Base-by-base conservation (phyloP, 2,329 filamentous ascomycete species). In the Boeremia exigua region DNA sequence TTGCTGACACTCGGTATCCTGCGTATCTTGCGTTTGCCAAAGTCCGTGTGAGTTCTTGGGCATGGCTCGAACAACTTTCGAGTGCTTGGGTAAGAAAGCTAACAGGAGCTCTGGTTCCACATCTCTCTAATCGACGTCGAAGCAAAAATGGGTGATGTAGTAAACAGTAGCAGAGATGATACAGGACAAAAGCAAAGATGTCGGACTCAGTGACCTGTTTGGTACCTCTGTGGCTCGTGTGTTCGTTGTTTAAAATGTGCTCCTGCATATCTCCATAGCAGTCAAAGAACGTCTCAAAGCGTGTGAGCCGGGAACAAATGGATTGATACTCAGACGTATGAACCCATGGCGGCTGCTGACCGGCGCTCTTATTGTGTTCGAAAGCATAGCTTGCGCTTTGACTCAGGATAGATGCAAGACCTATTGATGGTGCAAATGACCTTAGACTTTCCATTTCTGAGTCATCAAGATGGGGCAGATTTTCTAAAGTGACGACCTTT, bases 81-180 rank as follows among this genome's bases (percentile, higher is more conserved):
- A 40, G 23, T 10, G 37, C 37, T 11, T 28, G 17, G 3, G 37
- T 19, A 25, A 40, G 19, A n/a, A 40, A 40, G 11, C 37, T 40
- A 4, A 19, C 9, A 23, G 37, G 37, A 2, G 37, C 19, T n/a
- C 25, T 40, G n/a, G n/a, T 4, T 14, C 19, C 19, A 19, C 12
- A 25, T n/a, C 2, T 9, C 32, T 56, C 52, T n/a, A 56, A 46
- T 34, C 45, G 45, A 28, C 39, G 52, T 28, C 52, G 34, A 6
- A 56, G 45, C 33, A 56, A 15, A 27, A 56, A 56, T 8, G 45
- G 52, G 38, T 56, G 52, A 38, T 56, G 46, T 27, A 56, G 47
- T 7, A 56, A 38, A 23, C 52, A 56, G 23, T 56, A 27, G 28
- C 46, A 56, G 33, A 56, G 46, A 29, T 50, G 27, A 34, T 56